These are phyloP conservation scores for Argentina anserina DNA, from an alignment of 306 rosid species.

Conservation along the genomic window DNA sequence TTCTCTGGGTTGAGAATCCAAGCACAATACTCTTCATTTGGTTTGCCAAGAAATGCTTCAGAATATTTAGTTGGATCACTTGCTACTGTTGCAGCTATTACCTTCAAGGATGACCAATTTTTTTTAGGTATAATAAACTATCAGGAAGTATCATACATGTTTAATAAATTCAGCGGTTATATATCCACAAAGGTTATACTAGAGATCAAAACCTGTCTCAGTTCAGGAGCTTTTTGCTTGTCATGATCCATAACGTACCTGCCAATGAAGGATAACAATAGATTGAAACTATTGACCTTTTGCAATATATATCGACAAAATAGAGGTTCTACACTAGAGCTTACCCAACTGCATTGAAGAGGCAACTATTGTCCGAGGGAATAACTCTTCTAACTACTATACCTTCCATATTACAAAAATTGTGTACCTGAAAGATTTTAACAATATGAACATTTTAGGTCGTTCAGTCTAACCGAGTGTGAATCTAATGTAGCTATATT, in stretches of 20 bases:
- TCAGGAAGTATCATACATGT: background rate
- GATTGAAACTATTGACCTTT: background rate
- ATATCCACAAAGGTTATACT: background rate
- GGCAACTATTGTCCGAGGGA: conserved; percentile 89
- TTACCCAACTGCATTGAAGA: conserved; percentile 96
- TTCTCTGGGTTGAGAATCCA: conserved; percentile 93
- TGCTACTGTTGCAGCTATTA: conserved; percentile 88
- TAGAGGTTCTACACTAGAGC: conserved; percentile 9
- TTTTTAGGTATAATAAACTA: background rate
- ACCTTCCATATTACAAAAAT: conserved; percentile 58
- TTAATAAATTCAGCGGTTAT: background rate
- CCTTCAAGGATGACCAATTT: conserved; percentile 37
- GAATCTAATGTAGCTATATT: background rate
- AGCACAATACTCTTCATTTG: conserved; percentile 75
- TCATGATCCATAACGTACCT: conserved; percentile 95
- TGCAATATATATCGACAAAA: background rate
- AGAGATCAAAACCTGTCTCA: conserved; percentile 70
- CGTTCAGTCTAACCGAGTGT: background rate
- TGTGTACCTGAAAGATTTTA: conserved; percentile 29
- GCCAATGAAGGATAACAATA: conserved; percentile 14
- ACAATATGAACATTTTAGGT: background rate
- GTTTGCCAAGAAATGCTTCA: conserved; percentile 92
- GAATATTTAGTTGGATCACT: conserved; percentile 74
- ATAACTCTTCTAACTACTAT: conserved; percentile 68
- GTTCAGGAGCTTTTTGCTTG: conserved; percentile 61